Evolutionary conservation across 2,329 filamentous ascomycete genomes (phyloP).

Genomic region (Setomelanomma holmii): DNA sequence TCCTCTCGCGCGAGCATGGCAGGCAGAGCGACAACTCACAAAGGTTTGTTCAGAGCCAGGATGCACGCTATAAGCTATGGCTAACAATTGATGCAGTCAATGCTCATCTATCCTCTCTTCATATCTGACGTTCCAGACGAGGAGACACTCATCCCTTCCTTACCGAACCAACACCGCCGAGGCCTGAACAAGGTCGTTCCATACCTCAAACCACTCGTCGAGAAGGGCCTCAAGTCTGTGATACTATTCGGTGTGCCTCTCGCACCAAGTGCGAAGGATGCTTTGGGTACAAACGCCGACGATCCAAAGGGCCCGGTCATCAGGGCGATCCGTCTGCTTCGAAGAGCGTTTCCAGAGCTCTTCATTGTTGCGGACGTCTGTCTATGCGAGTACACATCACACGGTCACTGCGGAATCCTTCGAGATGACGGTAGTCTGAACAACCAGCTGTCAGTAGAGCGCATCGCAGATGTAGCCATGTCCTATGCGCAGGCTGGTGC

Average conservation of each 20-base stretch:
- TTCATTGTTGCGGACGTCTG: slow-evolving; percentile 95
- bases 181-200: slow-evolving; percentile 85
- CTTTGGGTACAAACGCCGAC: slow-evolving; percentile 88
- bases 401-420: slow-evolving; percentile 96
- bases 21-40: slow-evolving; percentile 60
- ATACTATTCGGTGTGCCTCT: slow-evolving; percentile 96
- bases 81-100: slow-evolving; percentile 68
- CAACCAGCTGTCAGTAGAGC: slow-evolving; percentile 90
- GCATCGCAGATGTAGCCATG: slow-evolving; percentile 96
- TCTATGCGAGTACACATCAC: slow-evolving; percentile 97
- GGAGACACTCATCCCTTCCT: slow-evolving; percentile 85
- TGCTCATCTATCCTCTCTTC: slow-evolving; percentile 98
- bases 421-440: slow-evolving; percentile 91
- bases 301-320: slow-evolving; percentile 94
- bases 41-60: slow-evolving; percentile 45
- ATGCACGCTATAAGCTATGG: neutral
- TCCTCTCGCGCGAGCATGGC: slow-evolving; percentile 59
- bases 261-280: slow-evolving; percentile 81
- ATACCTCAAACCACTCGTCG: slow-evolving; percentile 84
- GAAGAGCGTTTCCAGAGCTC: slow-evolving; percentile 83
- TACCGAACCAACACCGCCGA: slow-evolving; percentile 88
- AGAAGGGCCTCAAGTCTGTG: slow-evolving; percentile 88
- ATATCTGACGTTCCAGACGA: slow-evolving; percentile 94
- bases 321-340: slow-evolving; percentile 80
- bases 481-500: slow-evolving; percentile 95